These are phyloP conservation scores for Colletotrichum kahawae DNA, from an alignment of 2,329 filamentous ascomycete species.

Conservation along the genomic window DNA sequence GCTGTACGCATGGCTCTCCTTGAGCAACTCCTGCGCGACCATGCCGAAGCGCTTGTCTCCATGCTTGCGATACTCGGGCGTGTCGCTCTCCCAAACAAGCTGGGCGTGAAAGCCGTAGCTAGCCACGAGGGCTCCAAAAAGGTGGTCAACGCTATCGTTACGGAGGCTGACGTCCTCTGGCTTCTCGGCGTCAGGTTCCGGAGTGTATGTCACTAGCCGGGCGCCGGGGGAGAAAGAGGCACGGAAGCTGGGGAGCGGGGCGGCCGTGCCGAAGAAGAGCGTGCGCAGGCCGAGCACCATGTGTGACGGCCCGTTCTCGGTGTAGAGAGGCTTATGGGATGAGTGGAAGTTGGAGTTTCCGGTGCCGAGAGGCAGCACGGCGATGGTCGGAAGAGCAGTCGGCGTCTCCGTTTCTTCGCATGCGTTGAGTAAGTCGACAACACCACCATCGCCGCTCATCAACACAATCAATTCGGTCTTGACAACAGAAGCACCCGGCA, in stretches of 20 bases:
- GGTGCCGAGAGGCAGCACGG: slow-evolving; percentile 66
- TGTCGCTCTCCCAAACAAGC: slow-evolving; percentile 91
- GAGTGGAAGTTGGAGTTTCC: slow-evolving; percentile 71
- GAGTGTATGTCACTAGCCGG: slow-evolving; percentile 45
- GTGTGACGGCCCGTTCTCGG: slow-evolving; percentile 38
- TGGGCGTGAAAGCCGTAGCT: slow-evolving; percentile 91
- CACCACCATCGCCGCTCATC: slow-evolving; percentile 85
- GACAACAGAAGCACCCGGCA: background rate
- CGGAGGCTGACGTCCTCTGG: slow-evolving; percentile 28
- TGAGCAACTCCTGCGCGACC: slow-evolving; percentile 79
- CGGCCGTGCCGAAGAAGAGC: slow-evolving; percentile 61
- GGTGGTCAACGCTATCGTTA: slow-evolving; percentile 39
- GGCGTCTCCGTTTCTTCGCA: slow-evolving; percentile 31
- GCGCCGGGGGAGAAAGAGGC: slow-evolving; percentile 66
- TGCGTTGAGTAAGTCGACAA: slow-evolving; percentile 82
- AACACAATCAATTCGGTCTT: slow-evolving; percentile 68
- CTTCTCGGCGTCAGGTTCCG: slow-evolving; percentile 4
- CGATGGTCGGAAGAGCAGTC: slow-evolving; percentile 46
- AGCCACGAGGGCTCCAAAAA: slow-evolving; percentile 82
- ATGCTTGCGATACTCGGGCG: slow-evolving; percentile 76
- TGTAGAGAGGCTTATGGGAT: slow-evolving; percentile 62
- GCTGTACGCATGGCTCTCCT: slow-evolving; percentile 54
- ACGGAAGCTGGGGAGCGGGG: slow-evolving; percentile 65
- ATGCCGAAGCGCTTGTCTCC: slow-evolving; percentile 83
- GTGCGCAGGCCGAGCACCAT: slow-evolving; percentile 59